Conservation (phyloP, 2,329 filamentous ascomycete species). For the Neopestalotiopsis clavispora region DNA sequence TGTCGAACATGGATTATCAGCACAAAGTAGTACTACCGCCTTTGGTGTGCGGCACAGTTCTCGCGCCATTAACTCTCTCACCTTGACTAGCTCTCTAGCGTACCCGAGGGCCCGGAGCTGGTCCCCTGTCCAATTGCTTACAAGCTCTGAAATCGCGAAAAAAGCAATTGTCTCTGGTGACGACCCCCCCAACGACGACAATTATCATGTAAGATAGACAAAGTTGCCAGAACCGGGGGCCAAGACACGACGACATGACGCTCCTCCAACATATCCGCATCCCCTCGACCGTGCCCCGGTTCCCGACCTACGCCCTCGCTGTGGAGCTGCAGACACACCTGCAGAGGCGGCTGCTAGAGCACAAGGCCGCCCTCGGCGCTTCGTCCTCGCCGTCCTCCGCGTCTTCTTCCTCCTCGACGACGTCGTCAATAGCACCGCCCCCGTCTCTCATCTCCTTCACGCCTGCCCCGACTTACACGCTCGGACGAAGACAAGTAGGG, state of each 20-base stretch:
- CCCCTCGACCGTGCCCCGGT: slow-evolving; percentile 29
- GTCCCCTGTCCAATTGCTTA: not conserved
- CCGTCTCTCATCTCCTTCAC: slow-evolving; percentile 84
- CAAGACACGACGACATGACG: not conserved
- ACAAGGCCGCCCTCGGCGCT: slow-evolving; percentile 49
- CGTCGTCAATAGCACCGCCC: slow-evolving; percentile 49
- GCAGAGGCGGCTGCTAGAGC: slow-evolving; percentile 57
- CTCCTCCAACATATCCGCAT: slow-evolving; percentile 42
- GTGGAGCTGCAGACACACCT: slow-evolving; percentile 42
- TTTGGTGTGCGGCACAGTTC: not conserved
- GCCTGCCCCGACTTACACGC: slow-evolving; percentile 83
- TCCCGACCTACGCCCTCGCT: slow-evolving; percentile 43
- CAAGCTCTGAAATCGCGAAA: not conserved
- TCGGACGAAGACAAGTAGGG: slow-evolving; percentile 77
- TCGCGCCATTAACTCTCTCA: not conserved
- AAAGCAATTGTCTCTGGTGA: not conserved
- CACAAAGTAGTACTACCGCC: not conserved
- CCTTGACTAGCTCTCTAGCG: not conserved
- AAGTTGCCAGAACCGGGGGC: not conserved
- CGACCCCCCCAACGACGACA: not conserved
- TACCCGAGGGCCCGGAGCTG: not conserved
- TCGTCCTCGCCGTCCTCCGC: slow-evolving; percentile 4
- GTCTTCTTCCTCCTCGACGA: slow-evolving; percentile 20
- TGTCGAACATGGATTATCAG: not conserved
- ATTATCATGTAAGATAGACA: not conserved